Conservation (phyloP, 129 eudicot species). For the Helianthus annuus region DNA sequence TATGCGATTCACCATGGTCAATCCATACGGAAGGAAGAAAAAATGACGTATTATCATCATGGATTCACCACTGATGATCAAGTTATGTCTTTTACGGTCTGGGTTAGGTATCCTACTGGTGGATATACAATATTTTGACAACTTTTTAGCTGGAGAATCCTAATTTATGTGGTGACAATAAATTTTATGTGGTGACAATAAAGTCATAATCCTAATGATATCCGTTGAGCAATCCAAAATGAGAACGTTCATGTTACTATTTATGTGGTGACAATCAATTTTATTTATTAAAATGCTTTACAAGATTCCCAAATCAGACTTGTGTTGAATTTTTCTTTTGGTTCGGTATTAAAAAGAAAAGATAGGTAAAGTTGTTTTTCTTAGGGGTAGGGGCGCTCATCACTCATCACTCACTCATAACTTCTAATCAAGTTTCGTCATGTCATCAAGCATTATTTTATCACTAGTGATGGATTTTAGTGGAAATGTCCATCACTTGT, state of each 20-base stretch:
- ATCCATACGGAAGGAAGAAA: no score
- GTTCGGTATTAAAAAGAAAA: conserved; percentile 5
- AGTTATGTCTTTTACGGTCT: not conserved
- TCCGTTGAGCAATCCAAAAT: not conserved
- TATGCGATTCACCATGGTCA: no score
- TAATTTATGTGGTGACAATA: no score
- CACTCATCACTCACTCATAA: no score
- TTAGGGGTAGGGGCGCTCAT: not conserved
- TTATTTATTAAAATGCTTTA: not conserved
- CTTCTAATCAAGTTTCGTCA: no score
- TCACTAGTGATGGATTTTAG: no score
- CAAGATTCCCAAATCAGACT: not conserved
- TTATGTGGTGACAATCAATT: conserved; percentile 16
- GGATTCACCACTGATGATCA: no score
- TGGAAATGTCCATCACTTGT: no score
- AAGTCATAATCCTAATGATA: not conserved
- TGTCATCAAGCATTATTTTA: no score
- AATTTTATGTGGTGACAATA: no score
- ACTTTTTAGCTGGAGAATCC: conserved; percentile 1
- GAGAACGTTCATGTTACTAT: conserved; percentile 4
- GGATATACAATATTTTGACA: not conserved
- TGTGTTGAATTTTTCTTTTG: not conserved
- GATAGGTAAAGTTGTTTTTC: conserved; percentile 22
- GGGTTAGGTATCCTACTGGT: no score
- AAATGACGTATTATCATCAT: no score